phyloP scores from a whole-genome alignment of 352 stramenopile genomes.

The Pseudoperonospora humuli region DNA sequence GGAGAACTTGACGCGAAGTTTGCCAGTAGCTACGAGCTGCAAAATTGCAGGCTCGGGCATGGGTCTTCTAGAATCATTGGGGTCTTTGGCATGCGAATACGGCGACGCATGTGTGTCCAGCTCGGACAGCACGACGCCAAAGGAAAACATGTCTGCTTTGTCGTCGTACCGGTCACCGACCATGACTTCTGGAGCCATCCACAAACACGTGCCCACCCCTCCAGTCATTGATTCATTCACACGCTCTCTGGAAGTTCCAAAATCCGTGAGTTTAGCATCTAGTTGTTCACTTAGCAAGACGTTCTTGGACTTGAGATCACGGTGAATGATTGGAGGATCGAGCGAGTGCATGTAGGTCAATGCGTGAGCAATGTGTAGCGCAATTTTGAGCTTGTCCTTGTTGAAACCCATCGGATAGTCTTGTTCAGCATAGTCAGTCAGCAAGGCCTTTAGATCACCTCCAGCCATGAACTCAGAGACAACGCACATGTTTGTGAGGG shows the following conservation, averaged over 20 bases:
- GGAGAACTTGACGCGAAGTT: conserved; percentile 35
- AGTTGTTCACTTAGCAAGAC: conserved; percentile 29
- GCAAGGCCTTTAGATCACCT: conserved; percentile 37
- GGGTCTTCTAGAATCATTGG: conserved; percentile 11
- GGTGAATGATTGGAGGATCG: conserved; percentile 28
- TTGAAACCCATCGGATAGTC: conserved; percentile 22
- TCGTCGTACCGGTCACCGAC: conserved; percentile 29
- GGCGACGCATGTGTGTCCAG: conserved; percentile 24
- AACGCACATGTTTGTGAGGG: conserved; percentile 31
- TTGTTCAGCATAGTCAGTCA: conserved; percentile 23
- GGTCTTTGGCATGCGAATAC: conserved; percentile 23
- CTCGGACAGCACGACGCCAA: conserved; percentile 30
- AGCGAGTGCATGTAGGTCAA: conserved; percentile 39
- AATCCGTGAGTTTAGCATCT: conserved; percentile 40
- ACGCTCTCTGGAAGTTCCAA: conserved; percentile 26
- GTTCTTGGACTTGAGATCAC: conserved; percentile 47
- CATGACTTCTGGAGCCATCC: conserved; percentile 39
- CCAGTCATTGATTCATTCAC: conserved; percentile 29
- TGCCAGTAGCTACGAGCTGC: conserved; percentile 36
- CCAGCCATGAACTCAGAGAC: conserved; percentile 52
- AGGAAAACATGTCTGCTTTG: conserved; percentile 39
- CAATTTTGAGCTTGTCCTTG: conserved; percentile 27
- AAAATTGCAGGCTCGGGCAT: conserved; percentile 35
- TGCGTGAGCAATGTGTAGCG: conserved; percentile 27
- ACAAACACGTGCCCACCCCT: conserved; percentile 26